Base-by-base conservation (phyloP, 352 stramenopile genomes). In the Peronospora belbahrii region DNA sequence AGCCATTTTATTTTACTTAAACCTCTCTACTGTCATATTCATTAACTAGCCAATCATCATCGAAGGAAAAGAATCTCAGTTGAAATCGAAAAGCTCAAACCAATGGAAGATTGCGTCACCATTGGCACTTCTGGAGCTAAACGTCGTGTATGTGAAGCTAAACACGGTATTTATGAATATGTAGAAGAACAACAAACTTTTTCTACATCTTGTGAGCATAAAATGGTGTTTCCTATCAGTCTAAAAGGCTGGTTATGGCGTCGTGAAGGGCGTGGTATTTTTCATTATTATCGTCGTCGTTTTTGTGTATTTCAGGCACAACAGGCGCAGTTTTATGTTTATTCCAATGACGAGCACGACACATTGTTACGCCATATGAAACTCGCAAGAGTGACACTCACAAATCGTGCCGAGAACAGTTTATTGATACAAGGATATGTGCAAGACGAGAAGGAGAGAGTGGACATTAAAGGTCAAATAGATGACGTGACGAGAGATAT, bases 101-200 rank as follows among this genome's bases (percentile, higher is more conserved):
- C 5, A 5, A 62, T 62, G 54, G 43, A 22, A 3, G 52, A 65
- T 20, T 43, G 45, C 18, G 46, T 65, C 14, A 65, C 51, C 2
- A 65, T 61, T 38, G 33, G 45, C 30, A 25, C 28, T 2, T 52
- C 66, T 2, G 56, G 62, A 25, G 59, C 59, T 14, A 57, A 72
- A 6, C 62, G 73, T 20, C 76, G 56, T 45, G 65, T 82, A 27
- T 65, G 67, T 2, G 70, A 85, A 48, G 57, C 45, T 22, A 61
- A 67, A 42, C 49, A 81, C 28, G 70, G 70, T 25, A 50, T 83
- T 8, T 79, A 81, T 60, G 67, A 83, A 61, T 85, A 85, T 37
- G 19, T 85, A 20, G 73, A 77, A 31, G 67, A 83, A 46, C 57
- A 73, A 30, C 52, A 72, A 14, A 19, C 62, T 7, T 4, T 34